These are phyloP conservation scores for Phytophthora pisi DNA, from an alignment of 352 stramenopile genomes.

Conservation along the genomic window DNA sequence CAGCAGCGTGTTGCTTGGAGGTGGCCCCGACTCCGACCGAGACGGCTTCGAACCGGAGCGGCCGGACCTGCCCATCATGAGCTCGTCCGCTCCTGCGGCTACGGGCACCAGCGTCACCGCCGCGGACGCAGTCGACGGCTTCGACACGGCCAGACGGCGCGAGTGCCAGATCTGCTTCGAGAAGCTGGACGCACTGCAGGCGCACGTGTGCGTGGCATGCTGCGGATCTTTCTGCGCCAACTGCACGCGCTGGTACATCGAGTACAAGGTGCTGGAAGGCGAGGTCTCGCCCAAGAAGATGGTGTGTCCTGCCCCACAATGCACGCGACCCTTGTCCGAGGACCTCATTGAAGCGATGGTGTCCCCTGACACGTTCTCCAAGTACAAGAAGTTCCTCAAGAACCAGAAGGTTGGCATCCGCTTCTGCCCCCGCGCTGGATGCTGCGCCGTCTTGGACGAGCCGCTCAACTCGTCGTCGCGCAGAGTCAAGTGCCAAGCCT, in stretches of 20 bases:
- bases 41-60: constrained; percentile 19
- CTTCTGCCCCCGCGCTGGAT: constrained; percentile 75
- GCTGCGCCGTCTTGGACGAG: constrained; percentile 64
- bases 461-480: constrained; percentile 51
- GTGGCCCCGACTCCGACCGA: constrained; percentile 8
- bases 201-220: constrained; percentile 56
- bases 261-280: constrained; percentile 79
- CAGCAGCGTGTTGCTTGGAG: constrained; percentile 31
- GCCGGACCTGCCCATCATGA: constrained; percentile 21
- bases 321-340: constrained; percentile 48
- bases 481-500: constrained; percentile 51
- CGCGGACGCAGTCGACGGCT: constrained; percentile 17
- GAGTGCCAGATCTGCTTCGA: constrained; percentile 86
- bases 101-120: constrained; percentile 6
- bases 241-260: constrained; percentile 76
- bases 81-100: constrained; percentile 18
- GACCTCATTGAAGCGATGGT: constrained; percentile 64
- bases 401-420: constrained; percentile 71
- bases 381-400: constrained; percentile 70
- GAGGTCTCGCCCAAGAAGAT: constrained; percentile 79
- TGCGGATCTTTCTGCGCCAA: constrained; percentile 54
- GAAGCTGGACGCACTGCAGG: constrained; percentile 48
- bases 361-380: constrained; percentile 50
- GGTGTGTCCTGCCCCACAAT: constrained; percentile 71
- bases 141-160: constrained; percentile 33